Base-by-base conservation (phyloP, 108 stramenopile genomes). In the Nitzschia sp. region DNA sequence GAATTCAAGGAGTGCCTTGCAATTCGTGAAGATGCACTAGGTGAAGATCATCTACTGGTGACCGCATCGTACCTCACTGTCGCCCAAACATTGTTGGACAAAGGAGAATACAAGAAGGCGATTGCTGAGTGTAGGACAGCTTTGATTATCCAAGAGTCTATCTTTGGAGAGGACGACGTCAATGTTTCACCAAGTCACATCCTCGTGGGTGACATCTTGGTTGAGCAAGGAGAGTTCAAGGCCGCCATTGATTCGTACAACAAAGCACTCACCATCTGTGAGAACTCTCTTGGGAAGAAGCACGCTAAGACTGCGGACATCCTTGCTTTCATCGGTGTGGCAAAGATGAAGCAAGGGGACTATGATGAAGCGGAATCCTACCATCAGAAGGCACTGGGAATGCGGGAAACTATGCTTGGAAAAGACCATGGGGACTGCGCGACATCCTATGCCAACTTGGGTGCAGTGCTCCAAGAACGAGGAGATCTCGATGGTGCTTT, bases 111-210 rank as follows among this genome's bases (percentile, higher is more conserved):
- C 42, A 51, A 71, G 14, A 53, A 63, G 14, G 77, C 51, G 6
- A 55, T 78, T 19, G 67, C 53, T n/a, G 48, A 69, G 26, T 78
- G 66, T 26, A 66, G 61, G 2, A 73, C 62, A 9, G 77, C 77
- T 12, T 39, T 78, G 57, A 53, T 29, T 5, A 73, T 79, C 38
- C 78, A 73, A 54, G 64, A 73, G 63, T 69, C 71, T 12, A 63
- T 78, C 25, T 44, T 70, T 39, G 77, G 71, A 24, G 72, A 50
- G 2, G 53, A 70, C 2, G 29, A 53, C 57, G 63, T 53, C 6
- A 51, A 79, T 25, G 20, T 69, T 2, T 53, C 72, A 11, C 56
- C 25, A 39, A 59, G 64, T 20, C 50, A 66, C 44, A 63, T 39
- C 15, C 59, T 34, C 14, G 41, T 79, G 5, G 78, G 72, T 6